Evolutionary conservation across 768 basidiomycete species (phyloP), one percentile per base, ranked within the genome.

Genomic region (Mycena alexandri): DNA sequence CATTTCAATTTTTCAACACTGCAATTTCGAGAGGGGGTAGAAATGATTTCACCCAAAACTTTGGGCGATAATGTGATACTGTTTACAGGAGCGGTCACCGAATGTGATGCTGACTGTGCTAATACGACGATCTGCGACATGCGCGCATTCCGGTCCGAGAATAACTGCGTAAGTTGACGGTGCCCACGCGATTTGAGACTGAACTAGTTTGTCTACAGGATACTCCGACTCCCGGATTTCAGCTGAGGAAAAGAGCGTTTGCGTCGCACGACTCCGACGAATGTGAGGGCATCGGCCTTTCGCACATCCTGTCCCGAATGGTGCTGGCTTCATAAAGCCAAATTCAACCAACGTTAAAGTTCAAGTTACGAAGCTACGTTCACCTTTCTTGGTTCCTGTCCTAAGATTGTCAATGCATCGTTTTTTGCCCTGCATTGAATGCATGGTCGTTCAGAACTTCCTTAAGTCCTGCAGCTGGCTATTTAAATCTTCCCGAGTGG

Each of bases 51-150:
- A 29, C 29, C 29, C 29, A 29, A 29, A 29, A 29, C 6, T 6
- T 29, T 29, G 3, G 3, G 29, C 29, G 29, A 29, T 29, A 29
- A 29, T 29, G 3, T 29, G 29, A 29, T 29, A 29, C 29, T 29
- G 29, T 29, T 29, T 29, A 29, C 29, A 50, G 76, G 68, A 41
- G 67, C 65, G 22, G 75, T 77, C 25, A 50, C 66, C 16, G 71
- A 73, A 48, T 78, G 77, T 24, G 63, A 63, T 25, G 61, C n/a
- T 1, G 46, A 41, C 29, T 81, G 80, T 69, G 72, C 56, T 56
- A 72, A 71, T 33, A 71, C 61, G 8, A 76, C 79, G 48, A 75
- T 81, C 17, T 81, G 80, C 63, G 77, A 77, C 59, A 68, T 78
- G 61, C 67, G 78, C 11, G 73, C 75, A 25, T 70, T 79, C 69